Evolutionary conservation across 2,329 filamentous ascomycete species (phyloP), one percentile per base, ranked within the genome.

Genomic region (Colletotrichum nymphaeae): DNA sequence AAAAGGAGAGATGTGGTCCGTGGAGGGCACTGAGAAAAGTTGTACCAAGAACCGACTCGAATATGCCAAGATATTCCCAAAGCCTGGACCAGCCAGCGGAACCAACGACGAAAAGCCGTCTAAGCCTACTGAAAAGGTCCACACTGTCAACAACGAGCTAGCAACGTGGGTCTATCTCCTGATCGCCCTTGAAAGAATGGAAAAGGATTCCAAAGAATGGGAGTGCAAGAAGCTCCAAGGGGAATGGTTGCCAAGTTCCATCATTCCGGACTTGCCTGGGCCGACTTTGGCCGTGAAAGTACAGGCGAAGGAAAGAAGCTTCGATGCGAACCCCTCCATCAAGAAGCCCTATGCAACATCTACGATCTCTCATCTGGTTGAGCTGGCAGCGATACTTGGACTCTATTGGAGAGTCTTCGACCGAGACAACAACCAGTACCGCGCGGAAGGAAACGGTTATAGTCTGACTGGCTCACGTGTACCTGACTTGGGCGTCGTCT

Each of bases 401-500:
- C 77, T 86, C 2, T 79, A 85, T 66, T 86, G 84, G 84, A 85
- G 80, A 52, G 79, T 80, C 1, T 85, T 86, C 42, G 81, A 84
- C 26, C 78, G 80, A 2, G 78, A 77, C 12, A 74, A 77, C 3
- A 81, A 84, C 75, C 79, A 80, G 22, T 79, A 84, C 4, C 80
- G 79, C 5, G 82, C 82, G 0, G 79, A 83, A 24, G 82, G 82
- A 0, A 84, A 84, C 62, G 82, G 82, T 0, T 83, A 79, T 68
- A 78, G 81, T n/a, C 42, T 83, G 0, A 78, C 76, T 2, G 81
- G 82, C 1, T 77, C 78, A 1, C 77, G 79, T 14, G 74, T 79
- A 0, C 69, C 77, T 3, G 81, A 83, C 0, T 77, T 85, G 0
- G 84, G 84, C 1, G 77, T 86, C 4, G 81, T 83, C 53, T 83